These are phyloP conservation scores for Talaromyces funiculosus DNA, from an alignment of 2,329 filamentous ascomycete genomes.

Conservation along the genomic window DNA sequence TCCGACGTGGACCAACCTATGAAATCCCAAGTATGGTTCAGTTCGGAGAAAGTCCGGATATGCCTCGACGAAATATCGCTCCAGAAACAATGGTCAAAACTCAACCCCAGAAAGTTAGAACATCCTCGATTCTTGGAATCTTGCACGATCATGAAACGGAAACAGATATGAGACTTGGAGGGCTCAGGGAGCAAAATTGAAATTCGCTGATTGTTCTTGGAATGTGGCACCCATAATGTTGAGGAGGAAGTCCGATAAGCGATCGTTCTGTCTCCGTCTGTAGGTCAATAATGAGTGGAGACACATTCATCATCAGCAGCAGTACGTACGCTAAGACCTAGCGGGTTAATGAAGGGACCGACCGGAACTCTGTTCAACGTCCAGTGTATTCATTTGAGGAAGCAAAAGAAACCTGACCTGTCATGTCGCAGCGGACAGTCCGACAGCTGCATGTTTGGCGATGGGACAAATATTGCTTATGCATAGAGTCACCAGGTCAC, in stretches of 20 bases:
- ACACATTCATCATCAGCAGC: not conserved
- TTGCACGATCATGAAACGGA: not conserved
- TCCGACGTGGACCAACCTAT: not conserved
- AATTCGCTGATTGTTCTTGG: not conserved
- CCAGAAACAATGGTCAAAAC: not conserved
- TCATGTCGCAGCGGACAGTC: not conserved
- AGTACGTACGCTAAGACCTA: not conserved
- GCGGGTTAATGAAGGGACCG: not conserved
- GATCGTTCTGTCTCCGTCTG: not conserved
- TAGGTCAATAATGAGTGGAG: not conserved
- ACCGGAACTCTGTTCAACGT: not conserved
- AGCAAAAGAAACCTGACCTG: not conserved
- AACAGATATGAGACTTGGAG: not conserved
- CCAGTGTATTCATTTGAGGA: not conserved
- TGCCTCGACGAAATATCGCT: not conserved
- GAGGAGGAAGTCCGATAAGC: not conserved
- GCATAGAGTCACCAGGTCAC: not conserved
- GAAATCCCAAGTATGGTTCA: not conserved
- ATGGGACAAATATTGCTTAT: not conserved
- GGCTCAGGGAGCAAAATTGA: not conserved
- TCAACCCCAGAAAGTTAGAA: not conserved
- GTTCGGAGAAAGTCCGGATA: not conserved
- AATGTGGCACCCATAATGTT: not conserved
- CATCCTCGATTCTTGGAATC: not conserved
- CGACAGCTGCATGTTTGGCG: not conserved